Percentiles rank a stretch among this genome's conserved stretches.
Conservation (phyloP, 2,329 filamentous ascomycete genomes). For the Talaromyces verruculosus region DNA sequence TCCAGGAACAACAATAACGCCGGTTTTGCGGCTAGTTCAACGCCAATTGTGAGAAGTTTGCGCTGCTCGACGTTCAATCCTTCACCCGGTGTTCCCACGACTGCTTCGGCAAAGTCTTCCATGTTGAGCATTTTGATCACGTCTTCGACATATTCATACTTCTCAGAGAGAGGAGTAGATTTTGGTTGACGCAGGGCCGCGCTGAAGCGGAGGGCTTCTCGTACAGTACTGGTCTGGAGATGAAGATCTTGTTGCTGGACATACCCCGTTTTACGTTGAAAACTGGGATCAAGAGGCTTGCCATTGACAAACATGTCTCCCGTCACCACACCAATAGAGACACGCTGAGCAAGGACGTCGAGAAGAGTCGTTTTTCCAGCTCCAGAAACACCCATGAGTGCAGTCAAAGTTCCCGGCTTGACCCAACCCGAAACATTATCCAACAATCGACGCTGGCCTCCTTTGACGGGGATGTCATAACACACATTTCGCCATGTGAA, state of each 20-base stretch:
- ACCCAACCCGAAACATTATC: constrained; percentile 89
- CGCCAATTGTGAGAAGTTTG: constrained; percentile 81
- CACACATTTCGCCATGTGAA: constrained; percentile 85
- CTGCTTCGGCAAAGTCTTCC: constrained; percentile 81
- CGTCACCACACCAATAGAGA: constrained; percentile 80
- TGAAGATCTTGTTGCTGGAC: constrained; percentile 91
- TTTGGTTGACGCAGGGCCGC: constrained; percentile 79
- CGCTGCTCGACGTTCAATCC: constrained; percentile 63
- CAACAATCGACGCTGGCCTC: constrained; percentile 69
- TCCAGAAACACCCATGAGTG: constrained; percentile 84
- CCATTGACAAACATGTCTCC: constrained; percentile 83
- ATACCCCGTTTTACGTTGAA: constrained; percentile 39
- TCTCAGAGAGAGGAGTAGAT: constrained; percentile 68
- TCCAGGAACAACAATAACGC: constrained; percentile 84
- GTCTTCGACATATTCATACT: constrained; percentile 80
- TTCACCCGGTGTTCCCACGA: constrained; percentile 84
- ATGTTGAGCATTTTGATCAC: constrained; percentile 81
- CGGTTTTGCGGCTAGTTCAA: constrained; percentile 88
- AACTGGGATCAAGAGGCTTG: constrained; percentile 58
- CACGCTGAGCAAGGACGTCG: constrained; percentile 78
- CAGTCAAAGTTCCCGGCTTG: constrained; percentile 84
- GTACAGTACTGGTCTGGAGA: constrained; percentile 76
- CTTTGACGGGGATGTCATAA: constrained; percentile 77
- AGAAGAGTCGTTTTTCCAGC: constrained; percentile 89
- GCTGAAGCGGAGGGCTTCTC: constrained; percentile 82